phyloP scores from a whole-genome alignment of 2,329 filamentous ascomycete species.

The Curvularia sp. region DNA sequence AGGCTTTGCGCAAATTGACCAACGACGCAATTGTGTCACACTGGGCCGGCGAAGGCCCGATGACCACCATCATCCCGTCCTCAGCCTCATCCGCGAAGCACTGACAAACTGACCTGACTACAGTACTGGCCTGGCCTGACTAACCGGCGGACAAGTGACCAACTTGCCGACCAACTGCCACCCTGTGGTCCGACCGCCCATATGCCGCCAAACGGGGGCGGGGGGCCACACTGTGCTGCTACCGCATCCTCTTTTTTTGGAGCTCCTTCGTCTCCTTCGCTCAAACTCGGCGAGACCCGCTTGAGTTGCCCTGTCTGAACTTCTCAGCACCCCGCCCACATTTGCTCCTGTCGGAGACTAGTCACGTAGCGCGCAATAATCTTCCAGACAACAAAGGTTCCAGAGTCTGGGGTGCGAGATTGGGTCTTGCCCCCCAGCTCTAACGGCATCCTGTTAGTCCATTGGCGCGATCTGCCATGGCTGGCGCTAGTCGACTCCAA shows the following conservation, averaged over 20 bases:
- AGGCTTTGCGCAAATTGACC: conserved; percentile 6
- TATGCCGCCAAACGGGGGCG: conserved; percentile 9
- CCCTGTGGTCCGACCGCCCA: conserved; percentile 7
- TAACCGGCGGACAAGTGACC: background rate
- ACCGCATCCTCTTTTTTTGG: conserved; percentile 1
- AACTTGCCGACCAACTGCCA: background rate
- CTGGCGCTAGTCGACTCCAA: conserved; percentile 1
- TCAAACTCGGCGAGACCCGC: conserved; percentile 20
- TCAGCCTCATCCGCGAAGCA: background rate
- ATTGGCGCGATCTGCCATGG: conserved; percentile 1
- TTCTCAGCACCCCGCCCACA: background rate
- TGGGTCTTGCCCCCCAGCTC: background rate
- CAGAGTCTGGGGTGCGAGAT: conserved; percentile 14
- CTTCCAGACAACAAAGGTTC: conserved; percentile 17
- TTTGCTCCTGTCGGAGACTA: conserved; percentile 11
- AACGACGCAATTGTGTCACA: conserved; percentile 14
- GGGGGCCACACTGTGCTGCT: conserved; percentile 3
- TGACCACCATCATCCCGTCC: conserved; percentile 6
- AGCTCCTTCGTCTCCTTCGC: background rate
- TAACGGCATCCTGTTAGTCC: background rate
- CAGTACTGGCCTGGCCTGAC: too few relatives aligned
- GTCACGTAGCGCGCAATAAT: conserved; percentile 12
- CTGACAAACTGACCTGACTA: conserved; percentile 3
- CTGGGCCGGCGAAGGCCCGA: conserved; percentile 17
- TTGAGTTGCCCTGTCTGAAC: conserved; percentile 12